A percentile compares a stretch with the other conserved stretches of the same genome.
Conservation (phyloP, 352 stramenopile species). For the Aphanomyces euteiches region DNA sequence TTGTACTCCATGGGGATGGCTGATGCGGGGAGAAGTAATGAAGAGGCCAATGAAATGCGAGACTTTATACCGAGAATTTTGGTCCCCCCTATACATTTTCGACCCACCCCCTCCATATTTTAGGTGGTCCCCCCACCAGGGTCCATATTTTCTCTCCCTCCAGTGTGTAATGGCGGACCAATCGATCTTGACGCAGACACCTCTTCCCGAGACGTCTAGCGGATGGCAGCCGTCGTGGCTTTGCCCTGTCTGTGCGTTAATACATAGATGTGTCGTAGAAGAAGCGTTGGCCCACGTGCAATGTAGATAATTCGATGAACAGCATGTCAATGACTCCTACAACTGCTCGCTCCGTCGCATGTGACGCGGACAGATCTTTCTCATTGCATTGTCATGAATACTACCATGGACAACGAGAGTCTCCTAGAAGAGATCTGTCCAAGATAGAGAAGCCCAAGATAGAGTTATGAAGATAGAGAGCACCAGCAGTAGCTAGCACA, state of each 20-base stretch:
- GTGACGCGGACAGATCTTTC: too few species aligned
- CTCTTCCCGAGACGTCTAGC: background rate
- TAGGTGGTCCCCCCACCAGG: background rate
- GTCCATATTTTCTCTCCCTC: background rate
- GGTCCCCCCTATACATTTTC: background rate
- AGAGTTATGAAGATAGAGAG: too few species aligned
- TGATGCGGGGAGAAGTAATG: slow-evolving; percentile 11
- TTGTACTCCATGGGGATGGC: slow-evolving; percentile 76
- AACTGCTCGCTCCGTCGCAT: too few species aligned
- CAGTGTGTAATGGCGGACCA: background rate
- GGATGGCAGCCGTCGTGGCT: background rate
- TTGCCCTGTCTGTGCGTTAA: background rate
- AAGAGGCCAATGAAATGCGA: slow-evolving; percentile 18
- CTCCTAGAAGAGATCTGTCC: too few species aligned
- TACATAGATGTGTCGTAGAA: too few species aligned
- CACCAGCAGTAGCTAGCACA: too few species aligned
- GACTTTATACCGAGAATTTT: slow-evolving; percentile 5
- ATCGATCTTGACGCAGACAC: background rate
- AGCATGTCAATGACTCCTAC: too few species aligned
- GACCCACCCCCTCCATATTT: background rate
- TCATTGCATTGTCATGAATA: too few species aligned
- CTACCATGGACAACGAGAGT: too few species aligned
- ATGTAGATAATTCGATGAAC: too few species aligned
- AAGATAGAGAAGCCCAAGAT: too few species aligned
- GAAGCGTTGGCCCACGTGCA: too few species aligned